Base-by-base conservation (phyloP, 768 basidiomycete species). In the Tulasnella sp. region DNA sequence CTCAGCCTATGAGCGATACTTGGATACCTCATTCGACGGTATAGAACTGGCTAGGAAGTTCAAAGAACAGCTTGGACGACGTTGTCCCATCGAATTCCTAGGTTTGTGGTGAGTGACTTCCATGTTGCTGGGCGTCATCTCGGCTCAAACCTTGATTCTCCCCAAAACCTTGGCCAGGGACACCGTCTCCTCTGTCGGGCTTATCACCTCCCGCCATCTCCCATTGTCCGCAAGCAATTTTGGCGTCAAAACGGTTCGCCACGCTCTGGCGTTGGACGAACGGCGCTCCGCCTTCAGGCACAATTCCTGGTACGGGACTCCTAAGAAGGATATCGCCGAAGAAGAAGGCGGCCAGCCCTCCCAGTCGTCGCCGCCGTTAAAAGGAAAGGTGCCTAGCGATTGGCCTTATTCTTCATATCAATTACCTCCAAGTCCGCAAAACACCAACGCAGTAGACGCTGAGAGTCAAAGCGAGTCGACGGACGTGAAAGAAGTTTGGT, bases 261-360 rank as follows among this genome's bases (percentile, higher is more conserved):
- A 81, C 44, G 80, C 80, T 19, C 46, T 81, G 19, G 52, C 79
- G 5, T 44, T 81, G 18, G 80, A 81, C 56, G 80, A 94, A 91
- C 91, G 87, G 80, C 91, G 93, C 46, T 34, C 88, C n/a, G 90
- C 88, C 83, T 94, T 91, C 83, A 84, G 86, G 39, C 91, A 92
- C 4, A 92, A 91, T 81, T 82, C 87, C n/a, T 94, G 90, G 82
- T 91, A 92, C 82, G 85, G 88, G 24, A 82, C 86, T 27, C 62
- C 86, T 2, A 86, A 87, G 0, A 82, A n/a, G n/a, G n/a, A n/a
- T n/a, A n/a, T n/a, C n/a, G n/a, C n/a, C n/a, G n/a, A n/a, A n/a
- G n/a, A n/a, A n/a, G n/a, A n/a, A n/a, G n/a, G n/a, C n/a, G n/a
- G n/a, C n/a, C n/a, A n/a, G n/a, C n/a, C n/a, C 24, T 16, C 24